phyloP scores from a whole-genome alignment of 305 asterid genomes.

The Fraxinus paxiana region DNA sequence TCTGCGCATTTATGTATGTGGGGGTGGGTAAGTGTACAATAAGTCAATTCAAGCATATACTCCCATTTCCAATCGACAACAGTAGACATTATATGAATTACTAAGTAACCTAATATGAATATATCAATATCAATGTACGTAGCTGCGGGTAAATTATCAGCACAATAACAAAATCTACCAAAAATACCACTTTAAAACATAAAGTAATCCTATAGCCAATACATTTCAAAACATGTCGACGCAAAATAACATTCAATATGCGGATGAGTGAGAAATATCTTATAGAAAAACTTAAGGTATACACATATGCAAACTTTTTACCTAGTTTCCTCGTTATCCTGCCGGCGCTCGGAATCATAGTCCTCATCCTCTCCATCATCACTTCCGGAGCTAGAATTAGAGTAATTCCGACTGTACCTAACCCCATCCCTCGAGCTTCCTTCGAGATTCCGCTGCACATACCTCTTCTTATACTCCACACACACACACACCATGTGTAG shows the following conservation, averaged over 20 bases:
- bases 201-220: background rate
- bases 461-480: constrained; percentile 59
- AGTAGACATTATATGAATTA: background rate
- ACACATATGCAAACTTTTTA: constrained; percentile 8
- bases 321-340: constrained; percentile 41
- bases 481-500: constrained; percentile 66
- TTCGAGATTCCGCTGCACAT: constrained; percentile 32
- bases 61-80: constrained; percentile 3
- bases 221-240: background rate
- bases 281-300: background rate
- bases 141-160: background rate
- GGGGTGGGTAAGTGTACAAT: background rate
- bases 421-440: constrained; percentile 28
- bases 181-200: background rate
- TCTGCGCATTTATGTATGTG: background rate
- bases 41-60: background rate
- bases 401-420: constrained; percentile 40
- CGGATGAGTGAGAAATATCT: background rate
- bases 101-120: constrained; percentile 2
- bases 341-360: constrained; percentile 32
- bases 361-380: constrained; percentile 34
- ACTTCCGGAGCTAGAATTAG: constrained; percentile 45
- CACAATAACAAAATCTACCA: background rate
- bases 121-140: background rate
- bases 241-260: background rate